Evolutionary conservation across 768 basidiomycete species (phyloP).

Genomic region (Podaxis sp.): DNA sequence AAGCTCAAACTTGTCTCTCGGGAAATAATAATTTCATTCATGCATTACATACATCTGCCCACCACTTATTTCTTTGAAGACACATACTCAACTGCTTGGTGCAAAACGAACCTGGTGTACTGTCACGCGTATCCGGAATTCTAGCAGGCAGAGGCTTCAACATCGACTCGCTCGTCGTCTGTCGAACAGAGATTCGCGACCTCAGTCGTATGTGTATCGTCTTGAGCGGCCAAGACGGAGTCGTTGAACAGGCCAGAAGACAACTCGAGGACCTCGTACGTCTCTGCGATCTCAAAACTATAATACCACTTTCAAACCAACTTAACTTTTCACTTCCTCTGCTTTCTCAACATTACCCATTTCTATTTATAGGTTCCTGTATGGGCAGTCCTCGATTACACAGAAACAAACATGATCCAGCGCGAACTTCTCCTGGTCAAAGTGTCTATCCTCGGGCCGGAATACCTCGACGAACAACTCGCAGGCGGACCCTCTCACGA

Average conservation of each 20-base stretch:
- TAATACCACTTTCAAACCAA: background rate
- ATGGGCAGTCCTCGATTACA: slow-evolving; percentile 99
- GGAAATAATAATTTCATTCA: background rate
- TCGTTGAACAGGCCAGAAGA: slow-evolving; percentile 94
- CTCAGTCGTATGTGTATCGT: slow-evolving; percentile 98
- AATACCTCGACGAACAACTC: slow-evolving; percentile 93
- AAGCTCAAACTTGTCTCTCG: slow-evolving; percentile 23
- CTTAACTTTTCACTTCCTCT: background rate
- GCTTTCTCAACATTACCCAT: background rate
- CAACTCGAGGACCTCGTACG: slow-evolving; percentile 95
- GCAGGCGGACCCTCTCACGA: slow-evolving; percentile 83
- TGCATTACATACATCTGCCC: background rate
- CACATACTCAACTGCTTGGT: slow-evolving; percentile 97
- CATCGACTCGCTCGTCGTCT: slow-evolving; percentile 97
- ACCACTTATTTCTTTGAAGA: slow-evolving; percentile 40
- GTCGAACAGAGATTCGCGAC: slow-evolving; percentile 96
- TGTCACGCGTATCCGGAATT: slow-evolving; percentile 96
- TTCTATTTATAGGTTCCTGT: slow-evolving; percentile 77
- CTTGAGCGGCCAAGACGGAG: slow-evolving; percentile 93
- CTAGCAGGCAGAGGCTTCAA: slow-evolving; percentile 98
- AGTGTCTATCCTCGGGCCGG: slow-evolving; percentile 95
- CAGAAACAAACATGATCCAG: slow-evolving; percentile 85
- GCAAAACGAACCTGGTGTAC: slow-evolving; percentile 99
- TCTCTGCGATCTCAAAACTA: slow-evolving; percentile 17
- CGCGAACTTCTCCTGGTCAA: slow-evolving; percentile 96